phyloP scores from a whole-genome alignment of 73 alveolate species.

The Paramecium octaurelia region DNA sequence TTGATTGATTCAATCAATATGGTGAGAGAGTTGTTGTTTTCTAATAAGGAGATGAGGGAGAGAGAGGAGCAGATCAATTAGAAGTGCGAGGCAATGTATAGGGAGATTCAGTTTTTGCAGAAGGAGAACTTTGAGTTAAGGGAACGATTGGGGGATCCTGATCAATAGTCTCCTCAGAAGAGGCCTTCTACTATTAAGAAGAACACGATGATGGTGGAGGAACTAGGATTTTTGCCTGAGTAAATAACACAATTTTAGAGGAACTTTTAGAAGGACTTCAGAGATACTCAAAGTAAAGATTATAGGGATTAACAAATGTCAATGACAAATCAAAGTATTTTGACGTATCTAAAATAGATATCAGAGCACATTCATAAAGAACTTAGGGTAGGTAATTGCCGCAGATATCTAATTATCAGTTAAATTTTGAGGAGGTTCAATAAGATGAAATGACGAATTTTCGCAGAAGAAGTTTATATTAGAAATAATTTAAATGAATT shows the following conservation, averaged over 20 bases:
- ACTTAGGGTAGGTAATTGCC: background rate
- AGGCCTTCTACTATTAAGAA: background rate
- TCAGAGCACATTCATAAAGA: constrained; percentile 26
- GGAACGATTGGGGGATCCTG: background rate
- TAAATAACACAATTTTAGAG: constrained; percentile 7
- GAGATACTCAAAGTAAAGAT: background rate
- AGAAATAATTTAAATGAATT: constrained; percentile 1
- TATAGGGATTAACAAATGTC: background rate
- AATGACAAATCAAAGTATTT: background rate
- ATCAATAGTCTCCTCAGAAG: background rate
- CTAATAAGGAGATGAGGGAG: constrained; percentile 58
- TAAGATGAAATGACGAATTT: constrained; percentile 38
- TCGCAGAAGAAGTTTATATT: constrained; percentile 40
- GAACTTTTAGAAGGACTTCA: background rate
- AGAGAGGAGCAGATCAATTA: constrained; percentile 13
- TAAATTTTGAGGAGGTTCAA: background rate
- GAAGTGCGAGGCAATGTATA: background rate
- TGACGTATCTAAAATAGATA: background rate
- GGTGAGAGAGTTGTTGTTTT: constrained; percentile 48
- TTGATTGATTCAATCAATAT: constrained; percentile 58
- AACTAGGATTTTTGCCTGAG: constrained; percentile 18
- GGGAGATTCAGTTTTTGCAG: constrained; percentile 1
- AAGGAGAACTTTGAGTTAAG: constrained; percentile 56
- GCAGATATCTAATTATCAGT: background rate
- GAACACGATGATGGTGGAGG: background rate